These are phyloP conservation scores for Leishmania martiniquensis DNA, from an alignment of 208 protist genomes.

Conservation along the genomic window DNA sequence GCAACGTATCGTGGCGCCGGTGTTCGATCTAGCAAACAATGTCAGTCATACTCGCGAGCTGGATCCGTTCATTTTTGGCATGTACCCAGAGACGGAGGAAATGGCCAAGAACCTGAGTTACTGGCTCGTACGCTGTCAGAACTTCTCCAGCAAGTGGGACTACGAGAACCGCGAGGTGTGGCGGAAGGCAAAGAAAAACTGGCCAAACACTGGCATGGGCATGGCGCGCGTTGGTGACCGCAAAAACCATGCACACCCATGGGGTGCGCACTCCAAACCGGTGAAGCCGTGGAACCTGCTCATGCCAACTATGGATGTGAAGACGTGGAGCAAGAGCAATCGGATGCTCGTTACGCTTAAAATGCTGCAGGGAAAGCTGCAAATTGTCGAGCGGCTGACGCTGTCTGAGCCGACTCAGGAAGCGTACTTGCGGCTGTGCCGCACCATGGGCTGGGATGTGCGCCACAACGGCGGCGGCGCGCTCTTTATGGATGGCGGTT, in stretches of 20 bases:
- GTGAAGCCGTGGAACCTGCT: constrained; percentile 93
- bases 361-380: constrained; percentile 89
- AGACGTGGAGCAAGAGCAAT: constrained; percentile 88
- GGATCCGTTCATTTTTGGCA: constrained; percentile 92
- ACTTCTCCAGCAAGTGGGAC: constrained; percentile 91
- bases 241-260: constrained; percentile 79
- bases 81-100: constrained; percentile 80
- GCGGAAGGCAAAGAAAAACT: constrained; percentile 91
- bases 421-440: constrained; percentile 80
- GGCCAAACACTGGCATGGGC: constrained; percentile 92
- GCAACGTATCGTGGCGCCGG: constrained; percentile 84
- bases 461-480: constrained; percentile 88
- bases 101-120: constrained; percentile 83
- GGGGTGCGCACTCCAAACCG: constrained; percentile 79
- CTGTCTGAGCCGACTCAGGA: constrained; percentile 82
- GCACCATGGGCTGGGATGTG: constrained; percentile 89
- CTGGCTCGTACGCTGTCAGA: constrained; percentile 89
- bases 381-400: constrained; percentile 84
- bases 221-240: constrained; percentile 87
- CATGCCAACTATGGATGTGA: constrained; percentile 90
- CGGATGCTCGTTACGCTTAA: constrained; percentile 91
- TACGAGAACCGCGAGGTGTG: constrained; percentile 91
- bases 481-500: constrained; percentile 93
- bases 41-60: constrained; percentile 89
- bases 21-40: constrained; percentile 75